A percentile compares a stretch with the other conserved stretches of the same genome.
Evolutionary conservation across 768 basidiomycete genomes (phyloP).

Genomic region (Gymnopilus dilepis): DNA sequence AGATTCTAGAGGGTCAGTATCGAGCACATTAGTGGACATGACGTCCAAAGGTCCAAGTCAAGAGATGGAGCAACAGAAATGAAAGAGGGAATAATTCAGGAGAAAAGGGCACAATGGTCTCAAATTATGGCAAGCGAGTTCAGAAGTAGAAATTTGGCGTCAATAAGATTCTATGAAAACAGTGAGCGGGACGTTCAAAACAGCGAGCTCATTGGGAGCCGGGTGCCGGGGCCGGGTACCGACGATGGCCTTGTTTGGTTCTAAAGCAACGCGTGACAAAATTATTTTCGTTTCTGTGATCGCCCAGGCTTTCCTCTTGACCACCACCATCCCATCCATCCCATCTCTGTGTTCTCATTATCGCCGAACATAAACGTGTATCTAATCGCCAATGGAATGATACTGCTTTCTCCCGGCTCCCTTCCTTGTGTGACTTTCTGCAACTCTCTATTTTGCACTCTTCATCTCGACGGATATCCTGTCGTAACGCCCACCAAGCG

Average conservation of each 20-base stretch:
- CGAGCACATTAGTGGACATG: background rate
- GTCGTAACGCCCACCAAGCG: too few species aligned
- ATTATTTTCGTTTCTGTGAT: conserved; percentile 16
- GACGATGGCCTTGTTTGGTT: conserved; percentile 19
- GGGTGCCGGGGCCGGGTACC: background rate
- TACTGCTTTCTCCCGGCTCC: background rate
- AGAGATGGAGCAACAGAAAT: background rate
- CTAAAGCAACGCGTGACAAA: conserved; percentile 16
- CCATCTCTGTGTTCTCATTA: background rate
- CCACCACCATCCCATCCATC: background rate
- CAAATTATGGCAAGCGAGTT: background rate
- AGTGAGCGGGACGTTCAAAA: background rate
- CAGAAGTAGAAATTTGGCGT: too few species aligned
- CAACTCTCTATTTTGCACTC: background rate
- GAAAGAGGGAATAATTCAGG: background rate
- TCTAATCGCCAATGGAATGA: background rate
- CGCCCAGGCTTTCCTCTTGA: background rate
- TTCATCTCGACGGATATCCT: too few species aligned
- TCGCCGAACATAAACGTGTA: conserved; percentile 2
- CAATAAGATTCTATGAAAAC: too few species aligned
- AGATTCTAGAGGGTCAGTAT: conserved; percentile 24
- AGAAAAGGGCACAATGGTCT: background rate
- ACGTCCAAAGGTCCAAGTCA: background rate
- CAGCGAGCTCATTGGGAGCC: too few species aligned
- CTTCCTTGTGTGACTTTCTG: background rate